Percentiles rank a stretch among this genome's conserved stretches.
Evolutionary conservation across 331 rosid species (phyloP).

Genomic region (Rhamnella rubrinervis): DNA sequence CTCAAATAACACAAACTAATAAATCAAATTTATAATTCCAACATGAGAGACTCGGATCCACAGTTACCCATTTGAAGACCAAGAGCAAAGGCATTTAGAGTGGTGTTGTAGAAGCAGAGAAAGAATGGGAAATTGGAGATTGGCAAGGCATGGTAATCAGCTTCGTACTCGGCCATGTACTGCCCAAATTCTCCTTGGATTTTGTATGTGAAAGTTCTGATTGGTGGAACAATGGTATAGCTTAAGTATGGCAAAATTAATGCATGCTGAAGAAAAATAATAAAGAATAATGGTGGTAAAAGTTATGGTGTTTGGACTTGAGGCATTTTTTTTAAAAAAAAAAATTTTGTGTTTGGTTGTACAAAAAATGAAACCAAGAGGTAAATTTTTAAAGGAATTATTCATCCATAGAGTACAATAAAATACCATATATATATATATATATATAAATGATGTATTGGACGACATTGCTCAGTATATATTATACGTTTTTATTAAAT

Average conservation of each 20-base stretch:
- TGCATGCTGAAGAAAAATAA: neutral
- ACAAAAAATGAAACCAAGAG: no score
- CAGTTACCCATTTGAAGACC: neutral
- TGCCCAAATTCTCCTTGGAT: neutral
- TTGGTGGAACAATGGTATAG: neutral
- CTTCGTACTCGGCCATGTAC: neutral
- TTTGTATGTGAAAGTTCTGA: neutral
- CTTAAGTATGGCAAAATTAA: neutral
- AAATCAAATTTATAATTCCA: no score
- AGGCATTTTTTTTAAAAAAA: no score
- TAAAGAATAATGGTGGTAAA: neutral
- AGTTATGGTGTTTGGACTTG: neutral
- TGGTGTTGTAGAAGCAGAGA: constrained; percentile 31
- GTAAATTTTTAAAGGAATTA: no score
- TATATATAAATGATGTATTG: no score
- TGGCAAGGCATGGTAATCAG: neutral
- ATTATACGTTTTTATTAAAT: no score
- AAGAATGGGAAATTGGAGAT: constrained; percentile 41
- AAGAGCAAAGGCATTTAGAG: constrained; percentile 19
- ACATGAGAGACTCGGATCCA: neutral
- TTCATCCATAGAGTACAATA: no score
- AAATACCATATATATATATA: no score
- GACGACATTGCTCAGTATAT: no score
- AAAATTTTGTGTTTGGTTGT: no score
- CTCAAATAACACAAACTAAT: no score